phyloP scores from a whole-genome alignment of 345 rosid species.

The Eucalyptus rudis region DNA sequence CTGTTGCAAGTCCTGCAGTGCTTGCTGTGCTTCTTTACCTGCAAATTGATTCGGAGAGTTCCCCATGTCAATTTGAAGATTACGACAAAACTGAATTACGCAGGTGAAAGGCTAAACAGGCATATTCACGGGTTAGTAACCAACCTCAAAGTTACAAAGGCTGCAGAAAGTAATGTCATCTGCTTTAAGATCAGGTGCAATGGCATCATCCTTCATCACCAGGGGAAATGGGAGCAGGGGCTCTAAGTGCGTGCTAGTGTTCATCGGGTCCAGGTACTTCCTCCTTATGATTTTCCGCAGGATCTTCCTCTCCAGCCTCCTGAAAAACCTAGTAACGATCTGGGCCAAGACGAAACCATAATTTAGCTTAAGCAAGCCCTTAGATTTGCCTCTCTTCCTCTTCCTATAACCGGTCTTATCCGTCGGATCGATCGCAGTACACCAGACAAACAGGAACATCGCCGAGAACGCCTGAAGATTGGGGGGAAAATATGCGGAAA shows the following conservation, averaged over 20 bases:
- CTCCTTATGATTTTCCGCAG: constrained; percentile 66
- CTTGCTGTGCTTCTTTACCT: constrained; percentile 94
- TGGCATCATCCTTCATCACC: constrained; percentile 59
- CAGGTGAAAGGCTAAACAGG: not conserved
- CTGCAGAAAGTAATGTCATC: constrained; percentile 80
- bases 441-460: constrained; percentile 62
- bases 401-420: constrained; percentile 68
- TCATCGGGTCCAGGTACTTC: constrained; percentile 76
- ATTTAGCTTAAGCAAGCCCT: constrained; percentile 46
- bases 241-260: constrained; percentile 45
- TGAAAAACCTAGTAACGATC: constrained; percentile 57
- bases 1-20: constrained; percentile 92
- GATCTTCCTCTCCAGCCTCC: constrained; percentile 80
- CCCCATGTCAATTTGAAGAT: not conserved
- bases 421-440: constrained; percentile 85
- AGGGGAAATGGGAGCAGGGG: constrained; percentile 89
- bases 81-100: not conserved
- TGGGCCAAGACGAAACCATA: constrained; percentile 68
- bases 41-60: not conserved
- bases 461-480: constrained; percentile 61
- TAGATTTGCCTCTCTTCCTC: constrained; percentile 44
- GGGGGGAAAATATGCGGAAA: not conserved
- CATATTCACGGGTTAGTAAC: not conserved
- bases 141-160: constrained; percentile 81
- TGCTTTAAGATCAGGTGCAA: constrained; percentile 58